Evolutionary conservation across 1,284 basidiomycete species (phyloP), one percentile per base, ranked within the genome.

Genomic region (Tilletia indica): DNA sequence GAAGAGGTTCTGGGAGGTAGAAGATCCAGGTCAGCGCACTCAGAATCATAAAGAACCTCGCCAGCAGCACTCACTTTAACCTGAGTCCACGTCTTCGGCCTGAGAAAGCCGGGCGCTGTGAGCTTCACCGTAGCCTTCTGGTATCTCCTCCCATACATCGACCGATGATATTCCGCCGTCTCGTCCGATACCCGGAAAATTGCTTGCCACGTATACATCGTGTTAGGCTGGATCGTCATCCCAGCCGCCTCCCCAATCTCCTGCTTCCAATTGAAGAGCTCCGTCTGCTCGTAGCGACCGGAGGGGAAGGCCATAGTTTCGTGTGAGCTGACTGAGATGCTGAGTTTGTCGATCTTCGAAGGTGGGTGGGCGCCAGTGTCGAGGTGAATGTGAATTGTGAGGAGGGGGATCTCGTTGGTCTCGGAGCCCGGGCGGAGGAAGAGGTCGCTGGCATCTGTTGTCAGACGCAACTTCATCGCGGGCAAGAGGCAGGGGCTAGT

Each of bases 261-360:
- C 36, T 64, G 61, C 19, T 19, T 36, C 61, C 61, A 64, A 14
- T 64, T 34, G 61, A 38, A 64, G 14, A 64, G 34, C 34, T 19
- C 19, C 36, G 12, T 64, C 36, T 39, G 61, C 61, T 64, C 61
- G 36, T 64, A 64, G 3, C 61, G 61, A 4, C 61, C 61, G 31
- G 61, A 64, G 61, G 61, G 61, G 34, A 64, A 64, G 16, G 61
- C 61, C 61, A 64, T 64, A 1, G 61, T 64, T 36, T 64, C 61
- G 12, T 64, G 61, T 4, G 61, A 34, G 16, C 12, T 19, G 31
- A 64, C 36, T 2, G 61, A 64, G 36, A 64, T 36, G 16, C 19
- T 19, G 39, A 64, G 61, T 16, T 64, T 38, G 61, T 64, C 61
- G 34, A 64, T 64, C 36, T 36, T 25, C 3, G 61, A 19, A 19